Conservation (phyloP, 1,284 basidiomycete species). For the Hortiboletus rubellus region DNA sequence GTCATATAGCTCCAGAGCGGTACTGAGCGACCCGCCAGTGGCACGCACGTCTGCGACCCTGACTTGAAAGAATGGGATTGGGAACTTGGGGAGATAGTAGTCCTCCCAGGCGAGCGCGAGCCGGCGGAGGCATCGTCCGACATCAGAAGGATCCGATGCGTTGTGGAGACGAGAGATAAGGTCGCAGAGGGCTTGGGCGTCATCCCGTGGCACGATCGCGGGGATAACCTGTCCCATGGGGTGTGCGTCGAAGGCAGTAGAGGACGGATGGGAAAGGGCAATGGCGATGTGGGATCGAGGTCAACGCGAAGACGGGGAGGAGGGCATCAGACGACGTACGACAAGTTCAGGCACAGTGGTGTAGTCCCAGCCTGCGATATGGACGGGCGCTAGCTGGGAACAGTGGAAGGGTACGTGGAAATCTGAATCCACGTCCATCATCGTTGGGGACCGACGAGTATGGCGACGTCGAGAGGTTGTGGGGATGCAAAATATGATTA, state of each 20-base stretch:
- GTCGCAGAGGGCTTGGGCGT: conserved; percentile 23
- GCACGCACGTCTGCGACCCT: conserved; percentile 35
- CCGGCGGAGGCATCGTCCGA: conserved; percentile 26
- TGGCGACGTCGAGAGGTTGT: background rate
- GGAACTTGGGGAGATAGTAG: conserved; percentile 33
- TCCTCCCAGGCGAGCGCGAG: conserved; percentile 34
- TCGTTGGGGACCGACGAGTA: background rate
- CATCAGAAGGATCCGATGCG: conserved; percentile 16
- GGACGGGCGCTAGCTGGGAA: conserved; percentile 28
- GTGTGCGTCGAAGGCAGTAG: background rate
- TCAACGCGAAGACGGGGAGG: background rate
- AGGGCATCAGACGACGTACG: conserved; percentile 18
- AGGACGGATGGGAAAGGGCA: background rate
- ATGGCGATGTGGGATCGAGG: conserved; percentile 12
- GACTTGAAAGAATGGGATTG: conserved; percentile 35
- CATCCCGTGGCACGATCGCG: conserved; percentile 22
- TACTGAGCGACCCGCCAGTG: conserved; percentile 31
- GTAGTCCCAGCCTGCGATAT: conserved; percentile 31
- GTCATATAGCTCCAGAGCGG: conserved; percentile 30
- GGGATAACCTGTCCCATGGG: conserved; percentile 21
- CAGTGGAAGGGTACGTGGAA: conserved; percentile 35
- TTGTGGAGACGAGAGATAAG: conserved; percentile 16
- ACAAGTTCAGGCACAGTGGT: conserved; percentile 27
- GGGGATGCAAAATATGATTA: background rate
- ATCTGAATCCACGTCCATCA: conserved; percentile 22